These are phyloP conservation scores for Aspergillus japonicus DNA, from an alignment of 2,329 filamentous ascomycete species.

Conservation along the genomic window DNA sequence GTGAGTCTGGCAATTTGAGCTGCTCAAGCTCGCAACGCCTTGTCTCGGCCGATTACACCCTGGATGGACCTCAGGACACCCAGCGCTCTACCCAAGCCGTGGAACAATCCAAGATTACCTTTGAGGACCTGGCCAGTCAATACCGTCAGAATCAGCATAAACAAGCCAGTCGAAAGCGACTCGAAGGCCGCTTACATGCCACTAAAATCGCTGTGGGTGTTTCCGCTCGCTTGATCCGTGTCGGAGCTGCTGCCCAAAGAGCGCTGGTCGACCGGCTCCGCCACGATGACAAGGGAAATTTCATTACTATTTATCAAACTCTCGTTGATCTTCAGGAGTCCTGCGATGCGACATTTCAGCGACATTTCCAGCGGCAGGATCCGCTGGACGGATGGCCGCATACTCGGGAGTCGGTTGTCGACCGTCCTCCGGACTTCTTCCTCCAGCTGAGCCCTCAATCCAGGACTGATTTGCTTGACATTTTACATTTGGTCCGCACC, in stretches of 20 bases:
- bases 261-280: slow-evolving; percentile 47
- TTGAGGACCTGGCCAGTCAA: slow-evolving; percentile 46
- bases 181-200: slow-evolving; percentile 41
- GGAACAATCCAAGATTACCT: slow-evolving; percentile 35
- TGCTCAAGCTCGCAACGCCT: slow-evolving; percentile 27
- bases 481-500: slow-evolving; percentile 77
- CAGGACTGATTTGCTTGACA: slow-evolving; percentile 72
- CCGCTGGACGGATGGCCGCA: slow-evolving; percentile 31
- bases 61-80: slow-evolving; percentile 19
- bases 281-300: slow-evolving; percentile 46
- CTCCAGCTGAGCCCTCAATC: slow-evolving; percentile 73
- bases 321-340: slow-evolving; percentile 46
- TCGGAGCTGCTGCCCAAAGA: slow-evolving; percentile 43
- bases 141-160: slow-evolving; percentile 45
- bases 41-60: slow-evolving; percentile 20
- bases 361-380: slow-evolving; percentile 36
- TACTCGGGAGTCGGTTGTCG: slow-evolving; percentile 40
- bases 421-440: slow-evolving; percentile 40
- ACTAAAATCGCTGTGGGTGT: slow-evolving; percentile 46
- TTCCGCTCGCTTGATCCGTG: slow-evolving; percentile 43
- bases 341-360: slow-evolving; percentile 37
- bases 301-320: slow-evolving; percentile 45
- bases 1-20: slow-evolving; percentile 38
- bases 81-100: slow-evolving; percentile 15
- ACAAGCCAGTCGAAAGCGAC: slow-evolving; percentile 39